These are phyloP conservation scores for Coprinopsis marcescibilis DNA, from an alignment of 768 basidiomycete genomes.

Conservation along the genomic window DNA sequence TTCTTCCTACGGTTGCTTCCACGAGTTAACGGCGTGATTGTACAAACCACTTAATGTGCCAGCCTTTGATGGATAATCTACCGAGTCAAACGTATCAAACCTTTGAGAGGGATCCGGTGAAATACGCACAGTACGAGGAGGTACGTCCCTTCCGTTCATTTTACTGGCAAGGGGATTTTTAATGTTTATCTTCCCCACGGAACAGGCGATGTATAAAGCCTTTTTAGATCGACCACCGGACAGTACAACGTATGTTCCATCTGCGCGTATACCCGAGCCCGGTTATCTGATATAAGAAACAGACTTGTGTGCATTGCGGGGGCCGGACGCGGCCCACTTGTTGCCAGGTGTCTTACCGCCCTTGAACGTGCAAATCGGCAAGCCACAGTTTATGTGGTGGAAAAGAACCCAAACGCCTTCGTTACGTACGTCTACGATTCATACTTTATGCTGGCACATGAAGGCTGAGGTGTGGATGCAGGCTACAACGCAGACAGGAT, in stretches of 20 bases:
- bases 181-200: not conserved
- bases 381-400: slow-evolving; percentile 78
- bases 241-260: slow-evolving; percentile 52
- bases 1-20: slow-evolving; percentile 3
- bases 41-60: slow-evolving; percentile 11
- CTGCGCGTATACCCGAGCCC: not conserved
- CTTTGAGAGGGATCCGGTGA: slow-evolving; percentile 96
- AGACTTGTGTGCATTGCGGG: slow-evolving; percentile 91
- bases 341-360: slow-evolving; percentile 77
- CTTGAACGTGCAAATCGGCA: slow-evolving; percentile 57
- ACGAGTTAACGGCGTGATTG: not conserved
- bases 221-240: slow-evolving; percentile 63
- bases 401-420: slow-evolving; percentile 95
- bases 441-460: slow-evolving; percentile 7
- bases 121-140: slow-evolving; percentile 94
- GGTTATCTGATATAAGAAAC: not conserved
- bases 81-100: slow-evolving; percentile 95
- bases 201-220: slow-evolving; percentile 74
- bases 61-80: slow-evolving; percentile 97
- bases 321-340: slow-evolving; percentile 91
- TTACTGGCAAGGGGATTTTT: slow-evolving; percentile 5
- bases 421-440: slow-evolving; percentile 60
- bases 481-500: slow-evolving; percentile 77
- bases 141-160: slow-evolving; percentile 28
- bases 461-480: slow-evolving; percentile 24